These are phyloP conservation scores for Pelargonium nanum DNA, from an alignment of 345 rosid species.

Conservation along the genomic window DNA sequence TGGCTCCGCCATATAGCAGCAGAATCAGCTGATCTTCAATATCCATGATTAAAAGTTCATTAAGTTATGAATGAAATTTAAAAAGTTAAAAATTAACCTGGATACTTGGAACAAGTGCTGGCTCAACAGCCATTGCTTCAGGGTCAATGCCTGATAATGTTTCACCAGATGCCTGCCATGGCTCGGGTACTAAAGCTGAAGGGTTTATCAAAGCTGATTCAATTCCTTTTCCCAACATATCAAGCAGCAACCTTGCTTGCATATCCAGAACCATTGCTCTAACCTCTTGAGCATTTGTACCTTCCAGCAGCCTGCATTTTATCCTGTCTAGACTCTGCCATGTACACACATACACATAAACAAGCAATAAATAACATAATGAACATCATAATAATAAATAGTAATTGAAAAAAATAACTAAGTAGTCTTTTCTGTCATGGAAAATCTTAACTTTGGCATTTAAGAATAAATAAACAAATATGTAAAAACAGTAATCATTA, in stretches of 20 bases:
- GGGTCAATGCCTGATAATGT: slow-evolving; percentile 62
- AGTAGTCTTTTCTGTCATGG: neutral
- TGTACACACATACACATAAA: slow-evolving; percentile 12
- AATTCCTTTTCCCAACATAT: slow-evolving; percentile 98
- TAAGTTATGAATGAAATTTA: neutral
- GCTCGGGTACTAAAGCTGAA: slow-evolving; percentile 74
- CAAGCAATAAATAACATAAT: slow-evolving; percentile 13
- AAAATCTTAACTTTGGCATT: neutral
- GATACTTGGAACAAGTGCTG: slow-evolving; percentile 70
- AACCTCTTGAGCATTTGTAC: slow-evolving; percentile 97
- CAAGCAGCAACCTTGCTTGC: slow-evolving; percentile 94
- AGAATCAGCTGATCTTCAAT: neutral
- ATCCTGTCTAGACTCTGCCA: slow-evolving; percentile 94
- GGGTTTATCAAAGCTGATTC: slow-evolving; percentile 94
- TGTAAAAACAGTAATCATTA: neutral
- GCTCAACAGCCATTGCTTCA: slow-evolving; percentile 94
- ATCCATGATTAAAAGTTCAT: neutral
- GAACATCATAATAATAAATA: too few relatives aligned
- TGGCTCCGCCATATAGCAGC: neutral
- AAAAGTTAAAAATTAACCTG: slow-evolving; percentile 39
- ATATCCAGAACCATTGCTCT: slow-evolving; percentile 99
- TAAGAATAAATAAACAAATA: too few relatives aligned
- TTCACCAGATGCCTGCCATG: slow-evolving; percentile 79
- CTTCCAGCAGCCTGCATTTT: slow-evolving; percentile 93
- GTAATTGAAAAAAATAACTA: too few relatives aligned